Conservation (phyloP, 2,329 filamentous ascomycete genomes). For the Pezicula radicicola region DNA sequence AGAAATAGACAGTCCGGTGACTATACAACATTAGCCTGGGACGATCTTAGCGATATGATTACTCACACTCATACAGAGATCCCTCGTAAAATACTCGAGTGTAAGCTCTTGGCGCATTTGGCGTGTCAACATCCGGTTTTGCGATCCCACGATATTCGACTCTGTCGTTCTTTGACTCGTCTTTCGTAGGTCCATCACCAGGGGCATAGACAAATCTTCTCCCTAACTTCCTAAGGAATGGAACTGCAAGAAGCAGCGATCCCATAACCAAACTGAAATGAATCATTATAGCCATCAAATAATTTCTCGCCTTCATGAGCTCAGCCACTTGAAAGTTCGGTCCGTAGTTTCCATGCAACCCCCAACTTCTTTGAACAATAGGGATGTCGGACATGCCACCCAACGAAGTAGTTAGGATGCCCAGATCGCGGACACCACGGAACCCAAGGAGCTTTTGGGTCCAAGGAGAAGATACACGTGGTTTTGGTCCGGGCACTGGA, state of each 20-base stretch:
- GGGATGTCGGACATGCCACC: conserved; percentile 47
- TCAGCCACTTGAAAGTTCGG: conserved; percentile 58
- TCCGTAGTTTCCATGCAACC: conserved; percentile 53
- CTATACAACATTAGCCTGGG: conserved; percentile 32
- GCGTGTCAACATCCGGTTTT: conserved; percentile 48
- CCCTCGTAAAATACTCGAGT: conserved; percentile 55
- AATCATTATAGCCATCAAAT: conserved; percentile 44
- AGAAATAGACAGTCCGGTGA: conserved; percentile 62
- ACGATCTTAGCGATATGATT: background rate
- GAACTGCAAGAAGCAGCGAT: conserved; percentile 33
- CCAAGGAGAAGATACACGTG: conserved; percentile 31
- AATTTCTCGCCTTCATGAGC: conserved; percentile 48
- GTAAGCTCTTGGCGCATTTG: conserved; percentile 38
- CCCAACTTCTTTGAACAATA: conserved; percentile 61
- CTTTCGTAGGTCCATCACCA: conserved; percentile 50
- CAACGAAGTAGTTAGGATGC: conserved; percentile 52
- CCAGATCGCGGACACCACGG: conserved; percentile 46
- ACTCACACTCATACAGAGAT: conserved; percentile 62
- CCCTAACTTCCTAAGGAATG: conserved; percentile 36
- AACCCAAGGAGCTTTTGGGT: conserved; percentile 48
- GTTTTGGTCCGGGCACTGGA: conserved; percentile 41
- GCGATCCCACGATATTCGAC: conserved; percentile 64
- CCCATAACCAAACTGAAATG: conserved; percentile 47
- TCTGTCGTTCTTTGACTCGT: conserved; percentile 54
- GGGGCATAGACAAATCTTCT: conserved; percentile 46